Evolutionary conservation across 2,329 filamentous ascomycete species (phyloP), one percentile per base, ranked within the genome.

Genomic region (Alternaria metachromatica): DNA sequence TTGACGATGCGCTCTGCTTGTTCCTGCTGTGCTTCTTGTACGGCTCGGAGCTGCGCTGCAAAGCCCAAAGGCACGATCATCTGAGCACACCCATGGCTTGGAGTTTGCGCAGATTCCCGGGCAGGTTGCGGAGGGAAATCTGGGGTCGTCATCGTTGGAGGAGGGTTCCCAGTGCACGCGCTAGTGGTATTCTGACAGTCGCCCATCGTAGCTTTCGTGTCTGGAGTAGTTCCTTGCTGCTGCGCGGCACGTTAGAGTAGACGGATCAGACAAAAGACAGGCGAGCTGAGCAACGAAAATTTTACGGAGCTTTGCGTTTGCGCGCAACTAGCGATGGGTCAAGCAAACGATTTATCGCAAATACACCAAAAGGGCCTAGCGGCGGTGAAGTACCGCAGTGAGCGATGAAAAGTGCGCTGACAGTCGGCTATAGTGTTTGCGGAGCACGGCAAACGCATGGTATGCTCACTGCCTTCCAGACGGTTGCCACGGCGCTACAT

Each of bases 41-140:
- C 48, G 2, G 55, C 56, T 23, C 61, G 63, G 48, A 72, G 49
- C 28, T 70, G 69, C 4, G 50, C 62, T 43, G 60, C 55, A 44
- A 72, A 72, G 13, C 70, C 65, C 58, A 69, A 55, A 4, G 70
- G 68, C 13, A 70, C 50, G 8, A 53, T 20, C 15, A 57, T 33
- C 12, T 49, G 26, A 30, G 41, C 18, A 5, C 33, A 25, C 12
- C 50, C 50, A 13, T 20, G 30, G 21, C 37, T 37, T 10, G 30
- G 15, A 15, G 8, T 10, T 7, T 41, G 20, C 3, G 13, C 15
- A 12, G 20, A 20, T 5, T 21, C 48, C 5, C 4, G 12, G 13
- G 4, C 3, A 51, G 26, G 18, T n/a, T 20, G 48, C n/a, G 25
- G 26, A n/a, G 48, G 11, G 7, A 33, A 9, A 2, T 51, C 12